phyloP scores from a whole-genome alignment of 1,139 yeast genomes.

The Debaryomycetaceae sp. region DNA sequence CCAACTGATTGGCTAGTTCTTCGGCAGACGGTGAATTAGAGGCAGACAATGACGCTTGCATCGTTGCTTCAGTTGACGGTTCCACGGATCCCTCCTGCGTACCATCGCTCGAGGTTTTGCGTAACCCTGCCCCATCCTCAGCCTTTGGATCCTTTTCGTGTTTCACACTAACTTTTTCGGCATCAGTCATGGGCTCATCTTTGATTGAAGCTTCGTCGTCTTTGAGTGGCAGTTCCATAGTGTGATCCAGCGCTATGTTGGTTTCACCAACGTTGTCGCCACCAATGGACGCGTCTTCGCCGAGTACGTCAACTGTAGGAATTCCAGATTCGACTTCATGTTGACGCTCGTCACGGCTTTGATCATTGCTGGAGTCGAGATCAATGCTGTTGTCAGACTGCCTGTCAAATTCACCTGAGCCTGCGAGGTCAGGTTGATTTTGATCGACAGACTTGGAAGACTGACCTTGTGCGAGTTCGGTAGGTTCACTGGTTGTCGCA shows the following conservation, averaged over 20 bases:
- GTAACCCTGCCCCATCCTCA: slow-evolving; percentile 6
- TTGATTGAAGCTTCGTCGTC: not conserved
- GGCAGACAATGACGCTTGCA: no score
- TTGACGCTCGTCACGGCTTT: no score
- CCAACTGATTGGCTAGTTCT: no score
- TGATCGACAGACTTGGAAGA: no score
- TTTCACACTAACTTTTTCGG: slow-evolving; percentile 12
- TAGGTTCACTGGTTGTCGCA: no score
- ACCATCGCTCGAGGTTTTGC: no score
- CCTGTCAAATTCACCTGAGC: no score
- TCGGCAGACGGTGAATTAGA: no score
- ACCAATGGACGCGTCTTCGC: slow-evolving; percentile 4
- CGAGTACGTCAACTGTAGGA: slow-evolving; percentile 4
- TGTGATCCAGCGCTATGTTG: not conserved
- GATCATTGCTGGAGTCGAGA: slow-evolving; percentile 4
- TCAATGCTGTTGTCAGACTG: no score
- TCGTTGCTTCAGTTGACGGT: no score
- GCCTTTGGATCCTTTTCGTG: slow-evolving; percentile 11
- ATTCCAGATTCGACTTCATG: slow-evolving; percentile 2
- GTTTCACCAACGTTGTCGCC: not conserved
- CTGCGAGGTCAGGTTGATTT: no score
- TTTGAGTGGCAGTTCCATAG: slow-evolving; percentile 1
- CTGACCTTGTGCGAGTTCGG: slow-evolving; percentile 1
- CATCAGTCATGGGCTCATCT: slow-evolving; percentile 2
- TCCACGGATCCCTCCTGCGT: no score